Base-by-base conservation (phyloP, 306 rosid species). In the Vicia sativa region DNA sequence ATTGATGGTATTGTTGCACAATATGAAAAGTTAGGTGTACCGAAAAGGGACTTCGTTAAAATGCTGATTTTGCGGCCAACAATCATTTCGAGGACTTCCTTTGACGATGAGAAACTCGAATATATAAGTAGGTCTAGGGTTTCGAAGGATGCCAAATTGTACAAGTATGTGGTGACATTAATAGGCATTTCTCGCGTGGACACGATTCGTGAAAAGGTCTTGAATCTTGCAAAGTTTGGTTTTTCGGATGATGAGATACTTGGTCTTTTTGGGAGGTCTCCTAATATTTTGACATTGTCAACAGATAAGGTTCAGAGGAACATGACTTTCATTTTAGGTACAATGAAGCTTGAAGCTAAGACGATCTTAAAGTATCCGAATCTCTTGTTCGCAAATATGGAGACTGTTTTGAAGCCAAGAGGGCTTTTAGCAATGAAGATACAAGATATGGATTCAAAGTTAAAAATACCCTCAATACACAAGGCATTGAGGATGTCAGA, bases 251-350 rank as follows among this genome's bases (percentile, higher is more conserved):
- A 85, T 10, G 96, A 92, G 85, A 25, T 81, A 56, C 77, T 89
- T n/a, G 38, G 54, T 7, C 68, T 85, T 62, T 14, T 89, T 14
- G 87, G 90, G 26, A 78, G 68, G 67, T 65, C 80, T 42, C 95
- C 96, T 15, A 46, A 73, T 71, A 10, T 78, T 28, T 49, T 92
- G 81, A 85, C 91, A 37, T 63, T 91, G 21, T 91, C 95, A 0
- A 78, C 80, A 1, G 90, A 89, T 15, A 91, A 91, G 79, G 90
- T 91, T 81, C 91, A 85, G 76, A 91, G 97, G 90, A 85, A 85
- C 67, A 87, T 91, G 96, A 83, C 88, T 41, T 91, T 91, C 75
- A 67, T 91, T 55, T 15, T 91, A 62, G 82, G 87, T 31, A 77
- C 87, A 6, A 77, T 91, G 95, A 89, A 83, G 86, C 77, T 91